Percentiles rank a stretch among this genome's conserved stretches.
Conservation (phyloP, 306 rosid genomes). For the Glycine tomentella region DNA sequence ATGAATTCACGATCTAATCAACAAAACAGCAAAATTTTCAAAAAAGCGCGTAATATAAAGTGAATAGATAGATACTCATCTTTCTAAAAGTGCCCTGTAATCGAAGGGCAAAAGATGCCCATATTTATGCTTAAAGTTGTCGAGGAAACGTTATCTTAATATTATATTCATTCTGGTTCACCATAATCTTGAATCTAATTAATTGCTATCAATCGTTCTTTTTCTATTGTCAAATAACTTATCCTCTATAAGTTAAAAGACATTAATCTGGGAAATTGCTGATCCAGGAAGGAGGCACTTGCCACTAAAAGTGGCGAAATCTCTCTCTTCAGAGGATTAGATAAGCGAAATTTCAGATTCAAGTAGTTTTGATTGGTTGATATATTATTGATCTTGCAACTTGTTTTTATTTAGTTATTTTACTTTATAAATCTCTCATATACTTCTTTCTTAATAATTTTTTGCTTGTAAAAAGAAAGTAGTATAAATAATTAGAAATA, state of each 20-base stretch:
- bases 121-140: conserved; percentile 45
- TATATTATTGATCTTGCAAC: neutral
- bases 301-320: neutral
- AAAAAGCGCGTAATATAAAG: conserved; percentile 59
- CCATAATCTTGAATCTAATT: conserved; percentile 41
- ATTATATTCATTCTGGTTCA: conserved; percentile 41
- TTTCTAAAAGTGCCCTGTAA: conserved; percentile 65
- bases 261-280: neutral
- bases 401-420: no score
- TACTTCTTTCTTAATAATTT: neutral
- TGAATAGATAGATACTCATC: conserved; percentile 44
- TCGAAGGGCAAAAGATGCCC: conserved; percentile 48
- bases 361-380: neutral
- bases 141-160: conserved; percentile 21
- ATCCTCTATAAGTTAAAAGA: neutral
- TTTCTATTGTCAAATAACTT: conserved; percentile 11
- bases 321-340: neutral
- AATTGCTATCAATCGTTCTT: neutral
- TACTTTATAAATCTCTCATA: neutral
- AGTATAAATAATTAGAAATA: no score
- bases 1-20: conserved; percentile 48
- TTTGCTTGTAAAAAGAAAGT: neutral
- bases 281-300: neutral
- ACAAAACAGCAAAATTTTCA: conserved; percentile 50
- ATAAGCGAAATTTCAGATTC: neutral